Base-by-base conservation (phyloP, 2,329 filamentous ascomycete genomes). In the Aschersonia sp. region DNA sequence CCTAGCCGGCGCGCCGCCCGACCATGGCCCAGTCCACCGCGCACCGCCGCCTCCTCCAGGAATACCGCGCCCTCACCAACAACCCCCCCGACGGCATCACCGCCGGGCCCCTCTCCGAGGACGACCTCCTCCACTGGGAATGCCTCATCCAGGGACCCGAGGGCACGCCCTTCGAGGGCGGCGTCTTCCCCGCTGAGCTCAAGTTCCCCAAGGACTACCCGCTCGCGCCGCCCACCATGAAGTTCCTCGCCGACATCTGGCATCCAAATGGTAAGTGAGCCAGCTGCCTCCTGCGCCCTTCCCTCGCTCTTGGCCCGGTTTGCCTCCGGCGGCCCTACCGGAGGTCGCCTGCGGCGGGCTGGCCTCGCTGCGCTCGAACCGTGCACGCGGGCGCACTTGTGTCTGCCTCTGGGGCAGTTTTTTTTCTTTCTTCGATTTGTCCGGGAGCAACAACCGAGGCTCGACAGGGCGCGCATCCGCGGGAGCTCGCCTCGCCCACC, bases 31-130 rank as follows among this genome's bases (percentile, higher is more conserved):
- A 74, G 53, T 76, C 77, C 32, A 81, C 78, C 51, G 79, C 80
- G 55, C 79, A 83, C 63, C 78, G 80, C 57, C 88, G 92, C 42
- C 85, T 98, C 56, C 88, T 97, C 63, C 86, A 90, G 69, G 92
- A 98, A 73, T 98, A 98, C 74, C 87, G 87, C 61, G 81, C 85
- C 53, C 83, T 98, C 53, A 92, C 88, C 53, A 90, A 87, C 60
- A 92, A 94, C 67, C 87, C 90, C 0, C 90, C 90, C n/a, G 90
- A 97, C 52, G 92, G 92, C 64, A 97, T 98, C 68, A 94, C 87
- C 50, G 92, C 92, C 12, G 92, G 92, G 22, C 92, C 92, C 35
- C 73, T 96, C 51, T 85, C 78, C 54, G 92, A 98, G 71, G 92
- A 97, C 64, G 88, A 98, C 69, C 81, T 97, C 61, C 85, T 96